A percentile compares a stretch with the other conserved stretches of the same genome.
phyloP scores from a whole-genome alignment of 2,329 filamentous ascomycete species.

The Ascocoryne sarcoides region DNA sequence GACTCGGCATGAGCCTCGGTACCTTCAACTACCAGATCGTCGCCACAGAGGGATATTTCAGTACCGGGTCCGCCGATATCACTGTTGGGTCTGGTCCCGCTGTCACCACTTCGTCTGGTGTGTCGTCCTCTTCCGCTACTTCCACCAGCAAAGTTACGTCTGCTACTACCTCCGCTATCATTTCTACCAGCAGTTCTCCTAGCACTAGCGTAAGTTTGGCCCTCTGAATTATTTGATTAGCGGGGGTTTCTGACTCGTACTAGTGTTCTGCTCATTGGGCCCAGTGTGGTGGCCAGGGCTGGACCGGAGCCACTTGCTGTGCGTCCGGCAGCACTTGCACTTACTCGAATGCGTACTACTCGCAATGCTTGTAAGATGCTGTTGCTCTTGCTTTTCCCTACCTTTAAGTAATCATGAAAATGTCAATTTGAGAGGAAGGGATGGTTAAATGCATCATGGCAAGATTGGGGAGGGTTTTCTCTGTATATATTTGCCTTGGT shows the following conservation, averaged over 20 bases:
- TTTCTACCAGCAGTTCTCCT: background rate
- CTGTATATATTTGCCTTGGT: no score
- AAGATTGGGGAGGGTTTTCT: background rate
- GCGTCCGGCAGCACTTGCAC: background rate
- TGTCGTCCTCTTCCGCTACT: background rate
- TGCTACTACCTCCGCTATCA: background rate
- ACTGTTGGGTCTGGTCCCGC: background rate
- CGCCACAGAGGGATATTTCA: conserved; percentile 1
- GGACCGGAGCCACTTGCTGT: background rate
- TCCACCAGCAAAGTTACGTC: background rate
- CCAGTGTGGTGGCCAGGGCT: background rate
- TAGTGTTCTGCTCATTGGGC: conserved; percentile 1
- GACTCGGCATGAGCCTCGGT: conserved; percentile 38
- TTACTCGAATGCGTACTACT: background rate
- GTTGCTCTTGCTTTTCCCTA: no score
- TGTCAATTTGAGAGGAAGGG: background rate
- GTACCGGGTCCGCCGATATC: background rate
- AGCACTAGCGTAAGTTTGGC: background rate
- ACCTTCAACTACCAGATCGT: conserved; percentile 41
- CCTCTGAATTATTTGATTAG: background rate
- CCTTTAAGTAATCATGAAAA: background rate
- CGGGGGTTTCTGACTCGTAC: background rate
- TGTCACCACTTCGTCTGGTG: background rate
- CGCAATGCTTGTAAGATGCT: background rate
- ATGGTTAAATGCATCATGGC: background rate